Evolutionary conservation across 2,329 filamentous ascomycete genomes (phyloP), one percentile per base, ranked within the genome.

Genomic region (Exophiala xenobiotica): DNA sequence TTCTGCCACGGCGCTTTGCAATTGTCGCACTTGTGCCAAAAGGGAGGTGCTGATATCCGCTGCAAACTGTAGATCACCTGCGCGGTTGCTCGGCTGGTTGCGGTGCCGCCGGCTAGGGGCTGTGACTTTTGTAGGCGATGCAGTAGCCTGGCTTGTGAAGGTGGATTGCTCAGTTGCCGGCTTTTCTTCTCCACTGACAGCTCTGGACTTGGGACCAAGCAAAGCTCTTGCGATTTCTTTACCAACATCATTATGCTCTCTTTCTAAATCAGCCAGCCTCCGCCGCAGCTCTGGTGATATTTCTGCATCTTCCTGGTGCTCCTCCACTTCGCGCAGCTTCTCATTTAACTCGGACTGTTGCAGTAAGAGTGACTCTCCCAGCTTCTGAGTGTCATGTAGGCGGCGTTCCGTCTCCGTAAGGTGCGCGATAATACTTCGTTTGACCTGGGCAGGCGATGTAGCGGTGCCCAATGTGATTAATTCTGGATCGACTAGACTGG

Each of bases 21-120:
- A 73, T 66, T 93, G 90, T 56, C 93, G 86, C 44, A 99, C 88
- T 72, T 97, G 93, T n/a, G 87, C 85, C 45, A 99, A 85, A 45
- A 99, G 78, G 1, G 90, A 96, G 4, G 90, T 96, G 65, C 90
- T 96, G 64, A 99, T 96, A 67, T 99, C 92, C 44, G 93, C 91
- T n/a, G 92, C 93, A 65, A 99, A 95, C 63, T 96, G 90, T 65
- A 99, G 95, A 65, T 99, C 93, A 67, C 97, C 90, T 9, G 95
- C 86, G 45, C 91, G 85, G 66, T 85, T 93, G 7, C 87, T 82
- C 2, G 89, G 88, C 66, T 96, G 92, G 62, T 97, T 97, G 49
- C 93, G 82, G 66, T 93, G 81, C 68, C 91, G 93, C 61, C 92
- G 83, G 61, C 88, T 92, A 1, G 90, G 90, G 6, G 93, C 88